Conservation (phyloP, 75 land plant genomes). For the Sequoia sempervirens region DNA sequence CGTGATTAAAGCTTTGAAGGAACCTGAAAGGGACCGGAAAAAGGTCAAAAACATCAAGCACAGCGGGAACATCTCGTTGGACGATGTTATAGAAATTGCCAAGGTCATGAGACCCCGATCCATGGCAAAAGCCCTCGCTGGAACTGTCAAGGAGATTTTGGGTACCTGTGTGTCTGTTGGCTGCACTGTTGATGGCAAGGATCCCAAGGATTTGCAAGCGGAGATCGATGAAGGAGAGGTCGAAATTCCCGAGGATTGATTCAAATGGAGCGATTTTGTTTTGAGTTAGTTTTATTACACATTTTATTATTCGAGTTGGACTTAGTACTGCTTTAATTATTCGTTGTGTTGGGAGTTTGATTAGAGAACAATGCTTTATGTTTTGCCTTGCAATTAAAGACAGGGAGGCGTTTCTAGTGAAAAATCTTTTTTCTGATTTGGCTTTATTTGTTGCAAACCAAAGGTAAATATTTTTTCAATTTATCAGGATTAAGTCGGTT, state of each 20-base stretch:
- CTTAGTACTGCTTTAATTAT: too few species aligned
- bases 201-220: slow-evolving; percentile 45
- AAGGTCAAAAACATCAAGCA: slow-evolving; percentile 81
- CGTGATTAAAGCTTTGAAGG: slow-evolving; percentile 73
- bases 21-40: slow-evolving; percentile 75
- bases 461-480: too few species aligned
- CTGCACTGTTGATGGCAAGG: slow-evolving; percentile 75
- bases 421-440: too few species aligned
- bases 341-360: background rate
- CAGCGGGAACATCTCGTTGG: slow-evolving; percentile 63
- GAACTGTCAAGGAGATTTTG: slow-evolving; percentile 72
- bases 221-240: slow-evolving; percentile 74
- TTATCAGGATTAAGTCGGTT: too few species aligned
- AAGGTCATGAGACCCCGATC: slow-evolving; percentile 63
- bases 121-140: slow-evolving; percentile 62
- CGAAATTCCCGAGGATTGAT: slow-evolving; percentile 35
- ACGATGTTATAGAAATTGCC: slow-evolving; percentile 80
- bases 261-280: background rate
- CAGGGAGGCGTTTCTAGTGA: too few species aligned
- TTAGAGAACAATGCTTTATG: background rate
- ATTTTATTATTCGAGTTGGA: background rate
- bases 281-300: background rate
- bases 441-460: too few species aligned
- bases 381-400: too few species aligned
- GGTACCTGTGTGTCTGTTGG: slow-evolving; percentile 82